These are phyloP conservation scores for Glycine latifolia DNA, from an alignment of 306 rosid species.

Conservation along the genomic window DNA sequence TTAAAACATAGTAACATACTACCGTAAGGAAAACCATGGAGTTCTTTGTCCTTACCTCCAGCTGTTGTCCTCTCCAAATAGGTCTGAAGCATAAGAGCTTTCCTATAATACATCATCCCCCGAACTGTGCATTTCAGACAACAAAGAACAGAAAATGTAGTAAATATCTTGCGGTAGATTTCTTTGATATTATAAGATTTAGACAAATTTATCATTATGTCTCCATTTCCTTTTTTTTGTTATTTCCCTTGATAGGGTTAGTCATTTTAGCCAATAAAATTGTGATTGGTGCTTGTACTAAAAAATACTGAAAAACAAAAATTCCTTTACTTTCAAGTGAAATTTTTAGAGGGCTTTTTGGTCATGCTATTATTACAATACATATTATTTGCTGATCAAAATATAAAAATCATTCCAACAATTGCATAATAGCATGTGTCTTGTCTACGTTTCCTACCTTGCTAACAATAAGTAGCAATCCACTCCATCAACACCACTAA, in stretches of 20 bases:
- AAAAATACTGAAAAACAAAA: not conserved
- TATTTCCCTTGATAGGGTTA: not conserved
- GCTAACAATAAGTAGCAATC: not conserved
- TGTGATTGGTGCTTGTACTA: not conserved
- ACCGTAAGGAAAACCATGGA: conserved; percentile 1
- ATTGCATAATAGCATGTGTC: not conserved
- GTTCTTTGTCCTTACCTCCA: conserved; percentile 65
- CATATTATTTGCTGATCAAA: too few relatives aligned
- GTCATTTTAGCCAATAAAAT: not conserved
- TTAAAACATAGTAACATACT: conserved; percentile 29
- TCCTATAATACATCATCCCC: conserved; percentile 98
- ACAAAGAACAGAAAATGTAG: conserved; percentile 29
- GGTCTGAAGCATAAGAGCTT: conserved; percentile 95
- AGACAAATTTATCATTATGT: not conserved
- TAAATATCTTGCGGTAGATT: not conserved
- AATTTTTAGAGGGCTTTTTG: not conserved
- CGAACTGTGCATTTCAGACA: conserved; percentile 73
- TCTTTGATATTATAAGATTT: not conserved
- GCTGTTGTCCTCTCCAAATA: conserved; percentile 75
- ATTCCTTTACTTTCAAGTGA: not conserved
- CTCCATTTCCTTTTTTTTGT: not conserved
- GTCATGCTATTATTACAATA: not conserved
- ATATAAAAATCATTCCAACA: not conserved
- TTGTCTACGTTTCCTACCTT: not conserved
- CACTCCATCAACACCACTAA: not conserved